These are phyloP conservation scores for Globisporangium canariense DNA, from an alignment of 352 stramenopile genomes.

Conservation along the genomic window DNA sequence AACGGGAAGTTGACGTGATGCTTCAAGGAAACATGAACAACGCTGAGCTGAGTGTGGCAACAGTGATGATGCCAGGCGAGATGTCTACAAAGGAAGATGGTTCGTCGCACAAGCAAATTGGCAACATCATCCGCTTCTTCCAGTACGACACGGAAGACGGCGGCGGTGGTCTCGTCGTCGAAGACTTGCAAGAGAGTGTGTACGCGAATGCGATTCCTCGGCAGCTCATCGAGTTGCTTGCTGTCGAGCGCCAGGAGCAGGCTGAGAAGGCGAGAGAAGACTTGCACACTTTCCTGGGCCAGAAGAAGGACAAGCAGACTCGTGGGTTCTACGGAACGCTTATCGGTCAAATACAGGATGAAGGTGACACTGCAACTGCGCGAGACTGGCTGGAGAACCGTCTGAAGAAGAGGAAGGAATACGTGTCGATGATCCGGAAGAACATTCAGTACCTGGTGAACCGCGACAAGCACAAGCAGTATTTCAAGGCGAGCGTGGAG, in stretches of 20 bases:
- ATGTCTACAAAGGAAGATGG: constrained; percentile 65
- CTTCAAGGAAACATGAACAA: constrained; percentile 73
- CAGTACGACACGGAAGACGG: constrained; percentile 86
- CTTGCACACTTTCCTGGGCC: constrained; percentile 74
- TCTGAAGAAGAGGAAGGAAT: constrained; percentile 76
- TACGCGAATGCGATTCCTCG: constrained; percentile 80
- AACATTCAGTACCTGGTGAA: constrained; percentile 87
- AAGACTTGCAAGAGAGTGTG: constrained; percentile 77
- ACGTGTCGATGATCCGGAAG: constrained; percentile 73
- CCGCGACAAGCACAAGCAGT: constrained; percentile 86
- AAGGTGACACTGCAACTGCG: constrained; percentile 69
- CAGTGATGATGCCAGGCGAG: constrained; percentile 85
- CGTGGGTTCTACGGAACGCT: constrained; percentile 82
- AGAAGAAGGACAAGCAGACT: constrained; percentile 85
- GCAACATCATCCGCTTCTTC: constrained; percentile 88
- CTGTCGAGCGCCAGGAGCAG: constrained; percentile 73
- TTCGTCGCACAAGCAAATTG: constrained; percentile 83
- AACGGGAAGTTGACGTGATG: constrained; percentile 67
- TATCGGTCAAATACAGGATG: constrained; percentile 87
- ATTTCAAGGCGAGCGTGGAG: constrained; percentile 87
- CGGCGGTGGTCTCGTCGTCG: constrained; percentile 72
- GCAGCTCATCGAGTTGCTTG: constrained; percentile 78
- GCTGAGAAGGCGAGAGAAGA: constrained; percentile 75
- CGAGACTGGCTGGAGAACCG: constrained; percentile 80
- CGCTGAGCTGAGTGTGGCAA: constrained; percentile 81